These are phyloP conservation scores for Cercophora newfieldiana DNA, from an alignment of 495 filamentous ascomycete genomes.

Conservation along the genomic window DNA sequence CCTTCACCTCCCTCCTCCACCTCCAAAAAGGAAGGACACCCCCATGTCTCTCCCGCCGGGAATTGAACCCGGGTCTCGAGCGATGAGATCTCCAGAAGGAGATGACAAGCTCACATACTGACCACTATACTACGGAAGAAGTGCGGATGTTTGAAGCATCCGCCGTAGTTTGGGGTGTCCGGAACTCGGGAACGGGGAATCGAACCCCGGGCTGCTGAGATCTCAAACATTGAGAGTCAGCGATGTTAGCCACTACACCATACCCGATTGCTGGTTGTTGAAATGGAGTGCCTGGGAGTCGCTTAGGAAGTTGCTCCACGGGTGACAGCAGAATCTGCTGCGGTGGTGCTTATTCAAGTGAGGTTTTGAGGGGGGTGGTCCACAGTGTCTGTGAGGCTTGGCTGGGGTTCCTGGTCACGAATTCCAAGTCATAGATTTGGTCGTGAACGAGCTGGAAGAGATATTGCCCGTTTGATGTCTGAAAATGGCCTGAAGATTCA, in stretches of 20 bases:
- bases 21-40: background rate
- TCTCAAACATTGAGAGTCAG: conserved; percentile 3
- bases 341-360: no score
- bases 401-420: no score
- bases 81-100: background rate
- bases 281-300: background rate
- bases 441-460: no score
- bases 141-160: background rate
- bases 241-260: conserved; percentile 11
- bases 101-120: background rate
- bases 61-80: background rate
- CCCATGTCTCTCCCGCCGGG: background rate
- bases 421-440: no score
- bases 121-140: background rate
- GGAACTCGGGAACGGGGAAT: conserved; percentile 9
- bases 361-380: no score
- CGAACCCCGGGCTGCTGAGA: conserved; percentile 12
- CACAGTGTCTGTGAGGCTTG: no score
- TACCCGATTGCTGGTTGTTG: conserved; percentile 1
- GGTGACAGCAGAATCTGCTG: no score
- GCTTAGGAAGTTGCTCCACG: background rate
- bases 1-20: background rate
- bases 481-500: no score
- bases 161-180: background rate
- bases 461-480: no score